Evolutionary conservation across 2,329 filamentous ascomycete species (phyloP).

Genomic region (Alternaria burnsii): DNA sequence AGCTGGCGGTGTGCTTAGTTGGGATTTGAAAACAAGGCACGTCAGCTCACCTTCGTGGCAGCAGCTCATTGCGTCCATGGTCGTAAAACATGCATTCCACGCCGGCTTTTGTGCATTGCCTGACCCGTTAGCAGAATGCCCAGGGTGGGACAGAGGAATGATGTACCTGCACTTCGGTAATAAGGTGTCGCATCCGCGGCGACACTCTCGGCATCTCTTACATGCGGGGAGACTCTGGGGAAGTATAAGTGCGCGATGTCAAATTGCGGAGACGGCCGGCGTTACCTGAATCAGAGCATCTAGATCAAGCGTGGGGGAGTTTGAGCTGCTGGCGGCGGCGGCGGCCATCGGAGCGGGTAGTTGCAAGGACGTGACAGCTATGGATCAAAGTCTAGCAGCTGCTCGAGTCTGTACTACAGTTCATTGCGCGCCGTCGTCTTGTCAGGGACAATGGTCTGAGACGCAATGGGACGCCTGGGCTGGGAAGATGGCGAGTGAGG

Average conservation of each 20-base stretch:
- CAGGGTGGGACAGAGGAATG: slow-evolving; percentile 2
- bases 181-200: slow-evolving; percentile 48
- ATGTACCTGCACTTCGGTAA: slow-evolving; percentile 47
- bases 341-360: slow-evolving; percentile 24
- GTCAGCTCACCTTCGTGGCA: slow-evolving; percentile 39
- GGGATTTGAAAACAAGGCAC: background rate
- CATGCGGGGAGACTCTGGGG: slow-evolving; percentile 44
- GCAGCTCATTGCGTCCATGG: slow-evolving; percentile 42
- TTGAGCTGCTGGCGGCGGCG: slow-evolving; percentile 15
- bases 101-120: slow-evolving; percentile 49
- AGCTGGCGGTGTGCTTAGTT: slow-evolving; percentile 37
- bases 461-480: slow-evolving; percentile 10
- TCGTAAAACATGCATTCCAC: slow-evolving; percentile 49
- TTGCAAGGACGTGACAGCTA: background rate
- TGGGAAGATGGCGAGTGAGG: slow-evolving; percentile 15
- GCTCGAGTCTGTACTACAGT: slow-evolving; percentile 1
- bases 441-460: slow-evolving; percentile 2
- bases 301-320: slow-evolving; percentile 27
- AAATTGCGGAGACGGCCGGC: slow-evolving; percentile 7
- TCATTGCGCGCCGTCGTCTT: background rate
- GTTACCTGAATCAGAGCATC: slow-evolving; percentile 36
- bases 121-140: slow-evolving; percentile 22
- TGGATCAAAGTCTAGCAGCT: slow-evolving; percentile 1
- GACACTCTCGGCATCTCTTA: slow-evolving; percentile 48
- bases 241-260: slow-evolving; percentile 16